Evolutionary conservation across 164 flowering plant genomes (phyloP), one percentile per base, ranked within the genome.

Genomic region (Stephania yunnanensis): DNA sequence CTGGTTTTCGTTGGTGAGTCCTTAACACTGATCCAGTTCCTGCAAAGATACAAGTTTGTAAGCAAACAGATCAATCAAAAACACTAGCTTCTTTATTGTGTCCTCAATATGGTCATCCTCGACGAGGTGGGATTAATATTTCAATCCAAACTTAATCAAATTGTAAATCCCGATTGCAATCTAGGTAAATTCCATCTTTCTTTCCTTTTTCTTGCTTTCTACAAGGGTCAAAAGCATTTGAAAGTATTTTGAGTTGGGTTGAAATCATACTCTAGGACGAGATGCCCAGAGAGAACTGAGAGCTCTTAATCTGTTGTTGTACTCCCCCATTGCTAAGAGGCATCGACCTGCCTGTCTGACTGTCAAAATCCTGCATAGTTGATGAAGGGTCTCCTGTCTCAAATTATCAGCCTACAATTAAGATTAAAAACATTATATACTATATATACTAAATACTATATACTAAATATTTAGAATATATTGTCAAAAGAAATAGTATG

Each of bases 321-420:
- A 96, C 75, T 96, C 99, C 36, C 94, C 94, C 46, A 96, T 90
- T 25, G 87, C 95, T 81, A 94, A 50, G 81, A 96, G 91, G 75
- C 98, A 90, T 36, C 92, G 84, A 1, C 93, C 97, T 0, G 97
- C 98, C 75, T 96, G 99, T 44, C 97, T 86, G 6, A 90, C 86
- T 0, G 99, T 96, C 79, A 96, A 68, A 73, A 88, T 90, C 48
- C 91, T 86, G 1, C 86, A 85, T 76, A 96, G 78, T 67, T 90
- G 99, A 78, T 96, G 99, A 76, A 96, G 92, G 10, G 94, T 92
- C 81, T 96, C 95, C 74, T 94, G 98, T 80, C 99, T 88, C 80
- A 96, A 84, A 82, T 90, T 92, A 84, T 96, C 99, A 81, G 97
- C 99, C 99, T 95, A 72, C 66, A 73, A 66, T 46, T 29, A 7